These are phyloP conservation scores for Domatiomyces catenatus DNA, from an alignment of 2,329 filamentous ascomycete species.

Conservation along the genomic window DNA sequence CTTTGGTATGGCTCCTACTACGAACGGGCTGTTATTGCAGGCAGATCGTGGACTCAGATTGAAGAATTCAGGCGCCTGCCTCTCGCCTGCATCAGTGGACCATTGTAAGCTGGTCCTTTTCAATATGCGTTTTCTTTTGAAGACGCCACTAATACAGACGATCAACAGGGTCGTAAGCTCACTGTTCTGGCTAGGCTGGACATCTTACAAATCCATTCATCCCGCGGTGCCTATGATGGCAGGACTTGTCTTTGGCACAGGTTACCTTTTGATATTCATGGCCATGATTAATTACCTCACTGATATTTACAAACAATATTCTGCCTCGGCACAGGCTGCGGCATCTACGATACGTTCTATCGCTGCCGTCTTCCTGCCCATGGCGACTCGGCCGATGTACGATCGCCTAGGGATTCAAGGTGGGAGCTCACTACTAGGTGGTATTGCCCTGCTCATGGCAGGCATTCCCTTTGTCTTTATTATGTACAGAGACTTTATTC, in stretches of 20 bases:
- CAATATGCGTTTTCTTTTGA: too few relatives aligned
- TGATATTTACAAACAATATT: constrained; percentile 53
- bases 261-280: constrained; percentile 47
- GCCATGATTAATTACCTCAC: constrained; percentile 49
- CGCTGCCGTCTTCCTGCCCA: constrained; percentile 41
- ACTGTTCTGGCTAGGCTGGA: constrained; percentile 37
- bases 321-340: constrained; percentile 41
- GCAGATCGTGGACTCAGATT: constrained; percentile 42
- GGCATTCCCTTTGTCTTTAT: constrained; percentile 30
- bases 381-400: constrained; percentile 30
- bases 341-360: constrained; percentile 36
- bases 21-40: constrained; percentile 12
- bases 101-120: constrained; percentile 26
- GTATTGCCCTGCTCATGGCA: constrained; percentile 24
- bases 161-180: constrained; percentile 22
- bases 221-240: constrained; percentile 40
- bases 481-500: constrained; percentile 25
- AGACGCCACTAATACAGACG: too few relatives aligned
- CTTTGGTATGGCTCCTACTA: too few relatives aligned
- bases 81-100: constrained; percentile 54
- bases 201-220: constrained; percentile 20
- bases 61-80: constrained; percentile 52
- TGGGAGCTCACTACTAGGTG: constrained; percentile 28
- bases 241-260: constrained; percentile 46
- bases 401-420: constrained; percentile 24